These are phyloP conservation scores for Mycena capillaripes DNA, from an alignment of 768 basidiomycete species.

Conservation along the genomic window DNA sequence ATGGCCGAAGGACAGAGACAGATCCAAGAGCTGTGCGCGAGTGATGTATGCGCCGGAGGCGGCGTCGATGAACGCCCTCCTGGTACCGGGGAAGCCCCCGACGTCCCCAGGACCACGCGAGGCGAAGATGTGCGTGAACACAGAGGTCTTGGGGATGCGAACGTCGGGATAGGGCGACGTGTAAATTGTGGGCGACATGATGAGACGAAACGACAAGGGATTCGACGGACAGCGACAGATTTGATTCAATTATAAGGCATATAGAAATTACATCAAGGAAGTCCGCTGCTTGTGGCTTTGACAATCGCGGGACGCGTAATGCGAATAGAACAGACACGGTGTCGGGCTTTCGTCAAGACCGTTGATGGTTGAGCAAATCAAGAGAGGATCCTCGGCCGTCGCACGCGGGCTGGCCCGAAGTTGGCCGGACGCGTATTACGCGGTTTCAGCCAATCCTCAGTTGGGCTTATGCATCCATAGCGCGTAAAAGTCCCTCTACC, in stretches of 20 bases:
- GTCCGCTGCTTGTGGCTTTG: too few relatives aligned
- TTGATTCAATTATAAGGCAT: background rate
- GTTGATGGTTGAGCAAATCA: background rate
- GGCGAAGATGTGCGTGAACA: conserved; percentile 48
- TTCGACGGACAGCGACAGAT: background rate
- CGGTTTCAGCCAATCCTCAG: too few relatives aligned
- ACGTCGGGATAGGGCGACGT: conserved; percentile 42
- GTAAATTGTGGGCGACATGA: conserved; percentile 45
- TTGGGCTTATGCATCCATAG: too few relatives aligned
- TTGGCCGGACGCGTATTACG: too few relatives aligned
- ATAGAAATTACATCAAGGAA: too few relatives aligned
- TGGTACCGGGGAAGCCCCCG: conserved; percentile 50
- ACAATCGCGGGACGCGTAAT: background rate
- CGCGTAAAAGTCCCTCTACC: too few relatives aligned
- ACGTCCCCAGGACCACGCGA: conserved; percentile 34
- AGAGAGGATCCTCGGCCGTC: background rate
- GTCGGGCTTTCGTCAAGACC: background rate
- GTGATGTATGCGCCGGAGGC: conserved; percentile 60
- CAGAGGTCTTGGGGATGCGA: conserved; percentile 43
- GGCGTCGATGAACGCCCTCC: conserved; percentile 69
- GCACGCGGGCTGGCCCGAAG: too few relatives aligned
- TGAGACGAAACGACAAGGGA: background rate
- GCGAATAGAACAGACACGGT: background rate
- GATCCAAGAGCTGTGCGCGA: conserved; percentile 57
- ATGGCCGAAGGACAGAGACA: conserved; percentile 60